Conservation (phyloP, 768 basidiomycete species). For the Lactifluus volemus region DNA sequence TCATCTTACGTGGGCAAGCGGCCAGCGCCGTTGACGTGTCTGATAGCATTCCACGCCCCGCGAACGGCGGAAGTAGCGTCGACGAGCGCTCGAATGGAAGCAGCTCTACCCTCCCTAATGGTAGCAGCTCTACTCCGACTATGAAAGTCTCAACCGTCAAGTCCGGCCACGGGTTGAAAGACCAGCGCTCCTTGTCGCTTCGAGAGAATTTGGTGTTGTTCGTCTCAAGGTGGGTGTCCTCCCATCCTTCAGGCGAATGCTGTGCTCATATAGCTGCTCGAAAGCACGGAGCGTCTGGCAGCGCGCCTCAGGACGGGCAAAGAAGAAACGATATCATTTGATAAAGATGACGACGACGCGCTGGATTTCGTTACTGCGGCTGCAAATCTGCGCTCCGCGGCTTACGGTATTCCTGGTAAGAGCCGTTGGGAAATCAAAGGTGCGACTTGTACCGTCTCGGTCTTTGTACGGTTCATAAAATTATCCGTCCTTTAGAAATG, state of each 20-base stretch:
- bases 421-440: slow-evolving; percentile 98
- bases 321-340: slow-evolving; percentile 67
- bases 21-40: slow-evolving; percentile 1
- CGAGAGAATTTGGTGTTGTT: slow-evolving; percentile 81
- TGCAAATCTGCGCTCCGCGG: slow-evolving; percentile 83
- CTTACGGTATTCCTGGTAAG: slow-evolving; percentile 83
- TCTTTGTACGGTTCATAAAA: not conserved
- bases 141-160: not conserved
- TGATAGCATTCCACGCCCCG: slow-evolving; percentile 23
- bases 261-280: not conserved
- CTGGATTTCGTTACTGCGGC: slow-evolving; percentile 95
- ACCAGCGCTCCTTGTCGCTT: slow-evolving; percentile 70
- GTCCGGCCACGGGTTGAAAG: slow-evolving; percentile 45
- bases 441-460: slow-evolving; percentile 24
- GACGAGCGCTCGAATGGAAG: slow-evolving; percentile 15
- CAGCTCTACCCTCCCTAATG: slow-evolving; percentile 15
- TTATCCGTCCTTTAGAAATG: slow-evolving; percentile 57
- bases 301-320: slow-evolving; percentile 56
- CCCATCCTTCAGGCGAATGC: not conserved
- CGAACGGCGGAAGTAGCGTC: slow-evolving; percentile 13
- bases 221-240: slow-evolving; percentile 56
- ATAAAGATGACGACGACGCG: slow-evolving; percentile 97
- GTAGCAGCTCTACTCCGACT: slow-evolving; percentile 4
- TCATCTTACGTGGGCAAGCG: slow-evolving; percentile 32
- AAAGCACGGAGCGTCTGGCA: slow-evolving; percentile 74